These are phyloP conservation scores for Auriculariales sp. DNA, from an alignment of 768 basidiomycete species.

Conservation along the genomic window DNA sequence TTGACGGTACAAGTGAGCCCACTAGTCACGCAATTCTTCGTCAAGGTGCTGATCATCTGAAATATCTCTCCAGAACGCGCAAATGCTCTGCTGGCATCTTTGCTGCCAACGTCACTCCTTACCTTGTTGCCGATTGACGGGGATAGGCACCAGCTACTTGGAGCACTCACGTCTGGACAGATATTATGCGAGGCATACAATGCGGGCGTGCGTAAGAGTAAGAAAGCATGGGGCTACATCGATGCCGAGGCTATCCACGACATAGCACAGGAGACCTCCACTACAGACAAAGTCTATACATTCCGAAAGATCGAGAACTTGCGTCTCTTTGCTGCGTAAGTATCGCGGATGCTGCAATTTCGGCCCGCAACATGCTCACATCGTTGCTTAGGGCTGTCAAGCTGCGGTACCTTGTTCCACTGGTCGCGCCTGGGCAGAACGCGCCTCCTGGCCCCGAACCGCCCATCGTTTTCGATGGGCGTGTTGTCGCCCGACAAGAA, in stretches of 20 bases:
- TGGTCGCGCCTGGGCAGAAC: slow-evolving; percentile 32
- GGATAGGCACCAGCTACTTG: slow-evolving; percentile 29
- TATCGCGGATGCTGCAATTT: slow-evolving; percentile 8
- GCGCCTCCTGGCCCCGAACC: slow-evolving; percentile 27
- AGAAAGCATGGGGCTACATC: slow-evolving; percentile 81
- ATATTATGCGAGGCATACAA: slow-evolving; percentile 74
- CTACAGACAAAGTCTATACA: slow-evolving; percentile 54
- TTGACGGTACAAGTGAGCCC: slow-evolving; percentile 33
- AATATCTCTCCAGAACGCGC: slow-evolving; percentile 62
- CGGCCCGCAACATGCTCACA: neutral
- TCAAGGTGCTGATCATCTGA: neutral
- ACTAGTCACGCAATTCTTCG: neutral
- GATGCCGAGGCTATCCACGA: slow-evolving; percentile 67
- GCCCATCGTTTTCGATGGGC: slow-evolving; percentile 54
- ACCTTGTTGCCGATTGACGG: slow-evolving; percentile 19
- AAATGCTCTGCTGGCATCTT: slow-evolving; percentile 41
- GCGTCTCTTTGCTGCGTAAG: slow-evolving; percentile 72
- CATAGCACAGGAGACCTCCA: slow-evolving; percentile 49
- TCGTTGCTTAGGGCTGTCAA: slow-evolving; percentile 49
- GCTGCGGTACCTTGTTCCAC: slow-evolving; percentile 63
- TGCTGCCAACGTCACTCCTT: slow-evolving; percentile 46
- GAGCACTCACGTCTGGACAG: slow-evolving; percentile 57
- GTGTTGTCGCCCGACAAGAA: slow-evolving; percentile 55
- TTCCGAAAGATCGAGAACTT: slow-evolving; percentile 80
- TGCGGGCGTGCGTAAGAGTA: slow-evolving; percentile 60